Conservation (phyloP, 2,329 filamentous ascomycete species). For the Neodidymelliopsis sp. region DNA sequence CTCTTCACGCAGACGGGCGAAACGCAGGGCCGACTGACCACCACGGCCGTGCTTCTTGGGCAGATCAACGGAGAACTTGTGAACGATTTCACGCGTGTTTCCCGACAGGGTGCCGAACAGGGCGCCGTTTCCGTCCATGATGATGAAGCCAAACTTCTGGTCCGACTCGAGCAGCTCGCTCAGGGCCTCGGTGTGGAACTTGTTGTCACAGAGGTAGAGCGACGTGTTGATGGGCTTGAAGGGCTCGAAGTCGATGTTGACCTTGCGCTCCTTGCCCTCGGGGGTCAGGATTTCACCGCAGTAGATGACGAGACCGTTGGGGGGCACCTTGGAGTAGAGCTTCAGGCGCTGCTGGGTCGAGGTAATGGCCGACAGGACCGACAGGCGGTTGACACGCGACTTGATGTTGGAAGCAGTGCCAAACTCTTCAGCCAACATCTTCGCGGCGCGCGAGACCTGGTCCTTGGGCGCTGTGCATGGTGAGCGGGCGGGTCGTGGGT, state of each 20-base stretch:
- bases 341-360: constrained; percentile 99
- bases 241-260: constrained; percentile 99
- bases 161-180: constrained; percentile 98
- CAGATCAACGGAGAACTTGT: constrained; percentile 98
- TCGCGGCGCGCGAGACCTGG: constrained; percentile 92
- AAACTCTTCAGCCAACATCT: constrained; percentile 99
- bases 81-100: constrained; percentile 94
- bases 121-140: constrained; percentile 99
- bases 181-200: constrained; percentile 97
- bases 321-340: constrained; percentile 98
- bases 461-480: constrained; percentile 83
- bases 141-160: constrained; percentile 99
- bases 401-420: constrained; percentile 99
- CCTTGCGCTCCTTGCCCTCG: constrained; percentile 98
- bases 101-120: constrained; percentile 96
- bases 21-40: constrained; percentile 99
- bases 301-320: constrained; percentile 97
- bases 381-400: constrained; percentile 98
- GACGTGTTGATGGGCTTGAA: constrained; percentile 99
- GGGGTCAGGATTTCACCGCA: constrained; percentile 99
- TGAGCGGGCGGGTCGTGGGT: constrained; percentile 26
- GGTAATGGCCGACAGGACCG: constrained; percentile 96
- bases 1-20: constrained; percentile 98
- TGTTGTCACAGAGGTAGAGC: constrained; percentile 99
- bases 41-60: constrained; percentile 99